These are phyloP conservation scores for Solidago caesia DNA, from an alignment of 129 eudicot genomes.

Conservation along the genomic window DNA sequence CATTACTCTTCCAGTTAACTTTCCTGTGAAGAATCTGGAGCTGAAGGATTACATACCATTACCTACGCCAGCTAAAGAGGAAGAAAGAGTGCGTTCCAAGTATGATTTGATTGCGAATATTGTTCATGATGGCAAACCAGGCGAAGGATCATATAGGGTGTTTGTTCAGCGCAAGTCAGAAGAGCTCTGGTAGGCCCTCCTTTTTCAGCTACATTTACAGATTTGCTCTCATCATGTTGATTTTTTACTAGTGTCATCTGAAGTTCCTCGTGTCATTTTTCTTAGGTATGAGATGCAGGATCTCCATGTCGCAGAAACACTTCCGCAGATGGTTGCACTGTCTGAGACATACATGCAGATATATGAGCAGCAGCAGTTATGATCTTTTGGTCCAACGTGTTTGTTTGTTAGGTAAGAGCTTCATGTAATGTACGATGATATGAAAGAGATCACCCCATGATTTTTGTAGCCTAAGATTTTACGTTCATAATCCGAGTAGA, in stretches of 20 bases:
- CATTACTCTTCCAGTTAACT: conserved; percentile 50
- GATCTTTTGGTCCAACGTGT: neutral
- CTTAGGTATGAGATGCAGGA: conserved; percentile 97
- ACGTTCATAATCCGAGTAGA: neutral
- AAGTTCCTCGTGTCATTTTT: neutral
- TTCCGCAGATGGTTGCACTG: conserved; percentile 89
- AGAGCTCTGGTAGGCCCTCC: conserved; percentile 69
- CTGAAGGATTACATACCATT: conserved; percentile 91
- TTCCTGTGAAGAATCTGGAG: conserved; percentile 95
- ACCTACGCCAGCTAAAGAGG: conserved; percentile 55
- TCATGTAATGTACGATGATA: neutral
- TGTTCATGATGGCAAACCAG: conserved; percentile 98
- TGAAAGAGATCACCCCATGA: neutral
- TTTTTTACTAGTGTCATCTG: neutral
- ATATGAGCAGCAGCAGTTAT: conserved; percentile 70
- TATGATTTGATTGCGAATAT: conserved; percentile 88
- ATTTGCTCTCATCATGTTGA: neutral
- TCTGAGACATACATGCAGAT: conserved; percentile 96
- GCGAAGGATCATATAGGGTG: conserved; percentile 87
- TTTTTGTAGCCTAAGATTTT: conserved; percentile 22
- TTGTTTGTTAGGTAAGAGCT: neutral
- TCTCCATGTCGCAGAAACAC: conserved; percentile 80
- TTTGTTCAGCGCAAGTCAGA: conserved; percentile 97
- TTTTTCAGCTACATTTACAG: neutral
- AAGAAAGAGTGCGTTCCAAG: conserved; percentile 59